Evolutionary conservation across 1,284 basidiomycete species (phyloP), one percentile per base, ranked within the genome.

Genomic region (Irpex sp.): DNA sequence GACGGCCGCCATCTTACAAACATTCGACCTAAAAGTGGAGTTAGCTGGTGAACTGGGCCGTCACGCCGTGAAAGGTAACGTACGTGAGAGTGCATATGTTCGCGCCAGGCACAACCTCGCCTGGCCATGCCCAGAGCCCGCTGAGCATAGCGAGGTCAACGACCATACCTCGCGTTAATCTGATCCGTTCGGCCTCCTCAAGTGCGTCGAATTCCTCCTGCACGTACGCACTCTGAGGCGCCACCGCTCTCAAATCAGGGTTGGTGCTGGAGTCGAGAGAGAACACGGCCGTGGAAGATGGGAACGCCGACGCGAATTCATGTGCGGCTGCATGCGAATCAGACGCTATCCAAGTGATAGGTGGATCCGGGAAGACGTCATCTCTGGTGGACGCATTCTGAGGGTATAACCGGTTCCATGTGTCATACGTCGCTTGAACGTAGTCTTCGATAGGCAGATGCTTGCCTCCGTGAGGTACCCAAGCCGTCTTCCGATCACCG

Each of bases 141-240:
- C 81, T 83, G 17, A 87, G 58, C 68, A 88, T 67, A 15, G 87
- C 87, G 66, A 89, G 81, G 71, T 90, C 88, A 1, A 90, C 83
- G 57, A 90, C 71, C 77, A 86, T 83, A 1, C 88, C 88, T 56
- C 77, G 78, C 17, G 87, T 89, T 35, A 82, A 76, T 31, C 69
- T 68, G 8, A 82, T 72, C 58, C 86, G 75, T 59, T 79, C 77
- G 53, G 75, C 76, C 13, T 74, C 65, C 13, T 73, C 68, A 37
- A 84, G 68, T 51, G 68, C 65, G 59, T 78, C 71, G 68, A 88
- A 90, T 53, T 81, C 74, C 17, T 72, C 68, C 71, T 89, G 87
- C 31, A 79, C 75, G 67, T 90, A 90, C 57, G 80, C 83, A 31
- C 70, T 69, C 17, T 77, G 78, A 65, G 85, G 85, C 17, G 82